These are phyloP conservation scores for Diaporthe caulivora DNA, from an alignment of 2,329 filamentous ascomycete genomes.

Conservation along the genomic window DNA sequence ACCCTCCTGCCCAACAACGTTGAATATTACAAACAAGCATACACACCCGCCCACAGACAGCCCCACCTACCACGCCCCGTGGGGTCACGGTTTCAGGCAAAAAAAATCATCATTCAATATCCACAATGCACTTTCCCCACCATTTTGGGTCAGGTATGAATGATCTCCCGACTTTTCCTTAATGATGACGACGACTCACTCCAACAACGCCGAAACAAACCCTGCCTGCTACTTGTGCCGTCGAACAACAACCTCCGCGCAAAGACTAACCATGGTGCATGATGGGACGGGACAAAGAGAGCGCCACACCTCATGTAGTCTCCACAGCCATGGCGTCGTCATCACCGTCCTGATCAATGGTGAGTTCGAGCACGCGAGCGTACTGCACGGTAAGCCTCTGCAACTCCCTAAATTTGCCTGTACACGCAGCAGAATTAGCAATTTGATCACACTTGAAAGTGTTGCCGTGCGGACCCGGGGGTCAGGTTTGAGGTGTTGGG, in stretches of 20 bases:
- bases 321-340: slow-evolving; percentile 60
- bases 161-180: not conserved
- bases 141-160: not conserved
- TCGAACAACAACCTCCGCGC: not conserved
- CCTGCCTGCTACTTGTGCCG: not conserved
- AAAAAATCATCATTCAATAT: not conserved
- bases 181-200: not conserved
- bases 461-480: too few relatives aligned
- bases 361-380: slow-evolving; percentile 81
- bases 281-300: too few relatives aligned
- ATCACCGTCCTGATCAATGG: slow-evolving; percentile 56
- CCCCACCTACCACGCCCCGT: not conserved
- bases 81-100: not conserved
- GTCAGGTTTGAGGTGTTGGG: too few relatives aligned
- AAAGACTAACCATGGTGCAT: not conserved
- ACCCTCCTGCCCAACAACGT: not conserved
- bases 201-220: slow-evolving; percentile 12
- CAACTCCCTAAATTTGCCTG: slow-evolving; percentile 94
- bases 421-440: slow-evolving; percentile 48
- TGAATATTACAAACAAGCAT: not conserved
- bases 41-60: not conserved
- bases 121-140: not conserved
- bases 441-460: not conserved
- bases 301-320: slow-evolving; percentile 39
- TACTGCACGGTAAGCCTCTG: slow-evolving; percentile 97